Evolutionary conservation across 2,329 filamentous ascomycete species (phyloP).

Genomic region (Diaporthe velutina): DNA sequence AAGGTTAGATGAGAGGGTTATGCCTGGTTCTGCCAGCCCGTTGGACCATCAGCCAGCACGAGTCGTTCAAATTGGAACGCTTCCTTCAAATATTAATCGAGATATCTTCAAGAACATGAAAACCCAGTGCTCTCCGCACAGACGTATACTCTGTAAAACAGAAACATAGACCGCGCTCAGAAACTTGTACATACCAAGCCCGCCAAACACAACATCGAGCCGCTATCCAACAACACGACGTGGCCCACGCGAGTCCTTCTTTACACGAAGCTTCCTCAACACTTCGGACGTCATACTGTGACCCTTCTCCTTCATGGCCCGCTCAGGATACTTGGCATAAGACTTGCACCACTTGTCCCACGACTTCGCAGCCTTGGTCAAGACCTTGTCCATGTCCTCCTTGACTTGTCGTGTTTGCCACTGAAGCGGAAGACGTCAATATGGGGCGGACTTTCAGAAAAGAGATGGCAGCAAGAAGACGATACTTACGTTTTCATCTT

Average conservation of each 20-base stretch:
- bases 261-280: conserved; percentile 21
- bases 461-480: too few species aligned
- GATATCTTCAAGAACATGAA: not conserved
- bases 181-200: not conserved
- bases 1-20: too few species aligned
- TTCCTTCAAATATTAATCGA: not conserved
- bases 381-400: conserved; percentile 31
- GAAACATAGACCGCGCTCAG: not conserved
- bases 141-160: not conserved
- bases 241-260: conserved; percentile 2
- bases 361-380: conserved; percentile 28
- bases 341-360: conserved; percentile 32
- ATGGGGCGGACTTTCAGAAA: not conserved
- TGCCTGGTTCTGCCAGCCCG: too few species aligned
- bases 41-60: too few species aligned
- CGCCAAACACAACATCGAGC: not conserved
- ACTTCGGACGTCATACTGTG: conserved; percentile 21
- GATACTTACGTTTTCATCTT: conserved; percentile 32
- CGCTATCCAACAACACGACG: not conserved
- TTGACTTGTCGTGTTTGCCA: conserved; percentile 36
- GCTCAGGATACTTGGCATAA: conserved; percentile 24
- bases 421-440: not conserved
- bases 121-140: not conserved
- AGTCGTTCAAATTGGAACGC: too few species aligned
- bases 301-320: conserved; percentile 28